phyloP scores from a whole-genome alignment of 352 stramenopile species.

The Thraustochytrium aureum region DNA sequence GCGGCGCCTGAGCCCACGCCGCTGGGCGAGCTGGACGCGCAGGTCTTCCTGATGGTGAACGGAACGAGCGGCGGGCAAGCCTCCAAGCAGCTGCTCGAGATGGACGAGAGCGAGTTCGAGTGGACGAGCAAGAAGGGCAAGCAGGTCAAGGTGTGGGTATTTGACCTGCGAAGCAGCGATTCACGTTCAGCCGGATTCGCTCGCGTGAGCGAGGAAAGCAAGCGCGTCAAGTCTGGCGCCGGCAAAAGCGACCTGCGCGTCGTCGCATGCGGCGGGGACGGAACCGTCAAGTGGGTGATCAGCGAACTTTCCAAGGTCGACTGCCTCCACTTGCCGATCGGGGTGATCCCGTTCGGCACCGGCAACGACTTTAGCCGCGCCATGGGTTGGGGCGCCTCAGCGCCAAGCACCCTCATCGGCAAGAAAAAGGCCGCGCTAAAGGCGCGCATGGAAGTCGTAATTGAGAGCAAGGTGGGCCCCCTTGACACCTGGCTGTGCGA shows the following conservation, averaged over 20 bases:
- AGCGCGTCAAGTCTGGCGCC: not conserved
- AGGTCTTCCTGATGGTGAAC: conserved; percentile 53
- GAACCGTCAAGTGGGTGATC: conserved; percentile 52
- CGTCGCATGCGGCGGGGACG: conserved; percentile 46
- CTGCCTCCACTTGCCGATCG: conserved; percentile 35
- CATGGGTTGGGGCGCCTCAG: conserved; percentile 29
- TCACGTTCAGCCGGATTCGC: not conserved
- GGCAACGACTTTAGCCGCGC: conserved; percentile 51
- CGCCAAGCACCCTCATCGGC: conserved; percentile 30
- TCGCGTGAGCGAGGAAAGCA: not conserved
- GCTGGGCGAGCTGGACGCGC: not conserved
- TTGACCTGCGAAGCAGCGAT: not conserved
- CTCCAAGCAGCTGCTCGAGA: conserved; percentile 26
- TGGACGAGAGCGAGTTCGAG: not conserved
- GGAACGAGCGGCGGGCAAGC: conserved; percentile 21
- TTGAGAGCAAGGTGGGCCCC: not conserved
- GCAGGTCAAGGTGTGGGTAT: conserved; percentile 15
- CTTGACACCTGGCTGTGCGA: conserved; percentile 27
- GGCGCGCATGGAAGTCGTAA: not conserved
- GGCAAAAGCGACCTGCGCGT: conserved; percentile 37
- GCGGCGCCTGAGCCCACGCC: not conserved
- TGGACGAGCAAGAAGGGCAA: conserved; percentile 15
- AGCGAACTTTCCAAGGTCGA: conserved; percentile 19
- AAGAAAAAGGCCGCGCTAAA: conserved; percentile 37
- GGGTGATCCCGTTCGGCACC: conserved; percentile 53